Percentiles rank a stretch among this genome's conserved stretches.
phyloP scores from a whole-genome alignment of 768 basidiomycete species.

The Gelatoporia subvermispora region DNA sequence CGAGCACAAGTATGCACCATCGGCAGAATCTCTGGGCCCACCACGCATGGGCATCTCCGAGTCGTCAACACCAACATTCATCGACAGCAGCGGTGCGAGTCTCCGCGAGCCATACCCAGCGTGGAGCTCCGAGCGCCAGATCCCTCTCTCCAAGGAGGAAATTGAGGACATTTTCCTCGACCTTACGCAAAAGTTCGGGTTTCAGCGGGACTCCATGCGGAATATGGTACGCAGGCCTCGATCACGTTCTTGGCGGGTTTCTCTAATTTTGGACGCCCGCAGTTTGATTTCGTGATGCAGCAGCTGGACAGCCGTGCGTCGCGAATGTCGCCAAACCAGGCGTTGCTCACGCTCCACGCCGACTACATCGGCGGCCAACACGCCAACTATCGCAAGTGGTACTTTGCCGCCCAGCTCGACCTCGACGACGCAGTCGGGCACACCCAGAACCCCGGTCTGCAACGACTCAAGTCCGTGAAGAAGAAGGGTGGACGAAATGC shows the following conservation, averaged over 20 bases:
- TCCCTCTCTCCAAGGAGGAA: slow-evolving; percentile 98
- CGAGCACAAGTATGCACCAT: slow-evolving; percentile 64
- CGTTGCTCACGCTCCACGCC: slow-evolving; percentile 90
- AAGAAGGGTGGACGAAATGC: slow-evolving; percentile 49
- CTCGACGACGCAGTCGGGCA: slow-evolving; percentile 96
- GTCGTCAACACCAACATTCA: slow-evolving; percentile 68
- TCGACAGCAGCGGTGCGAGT: slow-evolving; percentile 53
- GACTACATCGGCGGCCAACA: slow-evolving; percentile 99
- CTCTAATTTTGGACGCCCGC: background rate
- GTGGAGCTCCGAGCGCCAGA: slow-evolving; percentile 87
- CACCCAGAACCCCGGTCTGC: slow-evolving; percentile 85
- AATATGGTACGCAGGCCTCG: slow-evolving; percentile 65
- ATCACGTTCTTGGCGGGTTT: background rate
- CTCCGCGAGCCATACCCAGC: slow-evolving; percentile 87
- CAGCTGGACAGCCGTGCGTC: slow-evolving; percentile 94
- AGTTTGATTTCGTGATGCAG: slow-evolving; percentile 99
- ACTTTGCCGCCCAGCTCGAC: slow-evolving; percentile 98
- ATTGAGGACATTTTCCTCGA: slow-evolving; percentile 98
- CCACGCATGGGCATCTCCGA: slow-evolving; percentile 60
- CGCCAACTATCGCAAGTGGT: slow-evolving; percentile 99
- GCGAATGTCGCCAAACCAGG: slow-evolving; percentile 95
- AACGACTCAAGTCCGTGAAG: slow-evolving; percentile 71
- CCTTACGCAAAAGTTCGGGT: slow-evolving; percentile 97
- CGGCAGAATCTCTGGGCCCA: slow-evolving; percentile 69
- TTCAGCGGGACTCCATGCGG: slow-evolving; percentile 91